Base-by-base conservation (phyloP, 2,329 filamentous ascomycete species). In the Aureobasidium subglaciale region DNA sequence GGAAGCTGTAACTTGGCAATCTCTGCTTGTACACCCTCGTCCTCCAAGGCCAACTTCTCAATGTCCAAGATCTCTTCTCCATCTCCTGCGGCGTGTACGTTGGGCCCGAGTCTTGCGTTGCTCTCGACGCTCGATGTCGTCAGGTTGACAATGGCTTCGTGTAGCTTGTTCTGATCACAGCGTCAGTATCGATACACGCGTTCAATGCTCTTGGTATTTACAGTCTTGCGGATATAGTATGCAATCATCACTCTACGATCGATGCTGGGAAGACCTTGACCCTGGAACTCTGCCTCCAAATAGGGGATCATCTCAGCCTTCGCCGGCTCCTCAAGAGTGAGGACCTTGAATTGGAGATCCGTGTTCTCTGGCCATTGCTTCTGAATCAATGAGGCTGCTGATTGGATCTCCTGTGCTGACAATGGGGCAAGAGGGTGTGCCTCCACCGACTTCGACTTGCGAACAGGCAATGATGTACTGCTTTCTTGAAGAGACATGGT, bases 321-420 rank as follows among this genome's bases (percentile, higher is more conserved):
- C 11, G 54, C 40, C 5, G 57, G 54, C 41, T 60, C 59, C 34
- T 60, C 50, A 5, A 60, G 57, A 56, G 82, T 87, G 49, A 89
- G 78, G 61, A 79, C 80, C 71, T 88, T 88, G 75, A 82, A 84
- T 50, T 84, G 79, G 40, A 85, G 65, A 27, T 79, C 73, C 2
- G 77, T 78, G 22, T 74, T 73, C 11, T 71, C 68, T 0, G 82
- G 82, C 79, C 82, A 85, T 55, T 75, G 71, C 43, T 68, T 66
- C 56, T 70, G 75, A 59, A 86, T 71, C 29, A 84, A 68, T 1
- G 67, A 62, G 6, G 78, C 72, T 25, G 76, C 75, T 41, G 74
- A 69, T 13, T 71, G 71, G 59, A 86, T 84, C 66, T 86, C 83
- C 20, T 69, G 64, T n/a, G 73, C 74, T 25, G 74, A 78, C 38